Conservation (phyloP, 1,139 yeast species). For the Yamadazyma taylorii region DNA sequence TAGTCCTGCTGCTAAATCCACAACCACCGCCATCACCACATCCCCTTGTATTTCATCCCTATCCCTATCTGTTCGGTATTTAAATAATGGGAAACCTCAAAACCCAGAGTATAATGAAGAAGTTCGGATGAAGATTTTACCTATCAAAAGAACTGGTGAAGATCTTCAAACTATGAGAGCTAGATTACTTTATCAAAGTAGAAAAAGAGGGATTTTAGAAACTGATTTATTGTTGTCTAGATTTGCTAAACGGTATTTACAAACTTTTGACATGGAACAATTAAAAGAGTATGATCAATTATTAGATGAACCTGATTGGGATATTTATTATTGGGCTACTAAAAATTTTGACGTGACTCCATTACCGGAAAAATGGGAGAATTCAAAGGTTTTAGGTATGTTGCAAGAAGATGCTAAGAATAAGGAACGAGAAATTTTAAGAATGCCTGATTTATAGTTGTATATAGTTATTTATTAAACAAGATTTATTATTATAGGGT, state of each 20-base stretch:
- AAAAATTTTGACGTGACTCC: constrained; percentile 77
- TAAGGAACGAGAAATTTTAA: constrained; percentile 66
- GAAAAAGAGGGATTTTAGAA: constrained; percentile 95
- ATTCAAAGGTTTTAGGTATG: constrained; percentile 59
- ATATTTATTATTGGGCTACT: constrained; percentile 97
- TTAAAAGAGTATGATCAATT: constrained; percentile 82
- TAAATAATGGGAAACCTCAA: constrained; percentile 47
- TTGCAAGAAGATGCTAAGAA: constrained; percentile 77
- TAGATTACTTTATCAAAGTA: constrained; percentile 82
- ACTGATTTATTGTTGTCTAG: constrained; percentile 83
- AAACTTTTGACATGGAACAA: constrained; percentile 59
- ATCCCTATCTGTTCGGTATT: constrained; percentile 10
- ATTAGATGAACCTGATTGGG: constrained; percentile 96
- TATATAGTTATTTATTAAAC: not conserved
- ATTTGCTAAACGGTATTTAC: constrained; percentile 76
- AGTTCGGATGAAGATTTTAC: constrained; percentile 60
- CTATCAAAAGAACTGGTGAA: constrained; percentile 75
- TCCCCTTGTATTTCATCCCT: too few relatives aligned
- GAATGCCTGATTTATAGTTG: constrained; percentile 70
- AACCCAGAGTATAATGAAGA: constrained; percentile 40
- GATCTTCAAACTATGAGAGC: constrained; percentile 77
- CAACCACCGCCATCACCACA: too few relatives aligned
- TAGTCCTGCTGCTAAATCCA: too few relatives aligned
- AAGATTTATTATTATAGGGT: not conserved
- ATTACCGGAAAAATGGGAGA: constrained; percentile 81